A percentile compares a stretch with the other conserved stretches of the same genome.
These are phyloP conservation scores for Dendrocalamus latiflorus DNA, from an alignment of 202 grass and related monocot genomes.

Conservation along the genomic window DNA sequence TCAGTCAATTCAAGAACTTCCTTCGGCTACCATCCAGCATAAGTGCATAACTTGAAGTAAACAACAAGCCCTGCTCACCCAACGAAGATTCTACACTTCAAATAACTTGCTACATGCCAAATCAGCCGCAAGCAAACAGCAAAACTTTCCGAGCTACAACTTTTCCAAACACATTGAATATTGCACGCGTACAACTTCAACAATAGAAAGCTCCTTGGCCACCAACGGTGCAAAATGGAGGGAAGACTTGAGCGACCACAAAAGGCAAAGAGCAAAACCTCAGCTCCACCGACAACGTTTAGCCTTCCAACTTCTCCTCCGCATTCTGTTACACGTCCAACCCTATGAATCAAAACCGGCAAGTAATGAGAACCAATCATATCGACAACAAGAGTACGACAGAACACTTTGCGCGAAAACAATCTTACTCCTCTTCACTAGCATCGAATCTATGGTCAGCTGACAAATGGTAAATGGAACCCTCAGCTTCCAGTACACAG, in stretches of 20 bases:
- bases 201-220: neutral
- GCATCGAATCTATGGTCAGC: slow-evolving; percentile 68
- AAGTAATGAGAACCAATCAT: neutral
- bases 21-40: neutral
- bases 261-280: slow-evolving; percentile 52
- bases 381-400: neutral
- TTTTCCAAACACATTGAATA: neutral
- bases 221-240: neutral
- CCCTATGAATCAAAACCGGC: slow-evolving; percentile 39
- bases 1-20: slow-evolving; percentile 10
- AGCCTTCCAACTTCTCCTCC: slow-evolving; percentile 90
- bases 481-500: slow-evolving; percentile 57
- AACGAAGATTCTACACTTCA: neutral
- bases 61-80: neutral
- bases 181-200: neutral
- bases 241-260: neutral
- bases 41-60: neutral
- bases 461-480: slow-evolving; percentile 56
- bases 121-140: neutral
- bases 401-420: neutral
- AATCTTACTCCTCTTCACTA: slow-evolving; percentile 63
- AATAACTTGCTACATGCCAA: neutral
- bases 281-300: slow-evolving; percentile 71
- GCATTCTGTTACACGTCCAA: slow-evolving; percentile 71
- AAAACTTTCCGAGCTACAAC: neutral